phyloP scores from a whole-genome alignment of 306 rosid genomes.

The Rosa rugosa region DNA sequence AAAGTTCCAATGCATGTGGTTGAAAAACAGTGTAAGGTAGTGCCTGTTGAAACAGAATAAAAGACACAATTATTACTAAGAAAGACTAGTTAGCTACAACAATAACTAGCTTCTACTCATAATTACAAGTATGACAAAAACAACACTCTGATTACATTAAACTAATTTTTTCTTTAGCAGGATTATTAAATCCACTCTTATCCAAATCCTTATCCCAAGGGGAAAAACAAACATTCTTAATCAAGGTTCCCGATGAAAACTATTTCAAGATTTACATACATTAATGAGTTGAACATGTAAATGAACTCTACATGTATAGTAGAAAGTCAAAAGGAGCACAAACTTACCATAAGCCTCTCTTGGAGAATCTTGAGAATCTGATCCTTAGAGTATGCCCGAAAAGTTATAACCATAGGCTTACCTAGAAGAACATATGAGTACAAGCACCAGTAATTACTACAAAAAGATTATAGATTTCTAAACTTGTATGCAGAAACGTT shows the following conservation, averaged over 20 bases:
- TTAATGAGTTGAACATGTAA: background rate
- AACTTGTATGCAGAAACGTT: no score
- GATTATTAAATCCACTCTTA: background rate
- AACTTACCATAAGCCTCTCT: conserved; percentile 70
- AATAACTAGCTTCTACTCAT: background rate
- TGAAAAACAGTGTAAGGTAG: conserved; percentile 72
- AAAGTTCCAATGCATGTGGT: conserved; percentile 77
- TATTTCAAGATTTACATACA: background rate
- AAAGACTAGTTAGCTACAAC: conserved; percentile 8
- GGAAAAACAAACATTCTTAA: background rate
- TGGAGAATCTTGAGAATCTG: conserved; percentile 81
- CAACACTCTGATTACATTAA: background rate
- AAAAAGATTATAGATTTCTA: background rate
- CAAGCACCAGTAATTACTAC: conserved; percentile 1
- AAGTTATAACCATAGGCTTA: conserved; percentile 76
- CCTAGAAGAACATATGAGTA: conserved; percentile 40
- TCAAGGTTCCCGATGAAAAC: background rate
- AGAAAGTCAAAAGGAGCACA: conserved; percentile 1
- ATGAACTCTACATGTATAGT: background rate
- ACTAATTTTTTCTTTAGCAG: background rate
- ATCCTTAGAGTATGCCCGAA: conserved; percentile 71
- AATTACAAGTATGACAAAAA: background rate
- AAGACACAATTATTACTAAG: conserved; percentile 12
- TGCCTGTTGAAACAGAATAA: conserved; percentile 40
- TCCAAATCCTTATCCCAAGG: background rate